phyloP scores from a whole-genome alignment of 345 rosid species.

The Fremontodendron californicum region DNA sequence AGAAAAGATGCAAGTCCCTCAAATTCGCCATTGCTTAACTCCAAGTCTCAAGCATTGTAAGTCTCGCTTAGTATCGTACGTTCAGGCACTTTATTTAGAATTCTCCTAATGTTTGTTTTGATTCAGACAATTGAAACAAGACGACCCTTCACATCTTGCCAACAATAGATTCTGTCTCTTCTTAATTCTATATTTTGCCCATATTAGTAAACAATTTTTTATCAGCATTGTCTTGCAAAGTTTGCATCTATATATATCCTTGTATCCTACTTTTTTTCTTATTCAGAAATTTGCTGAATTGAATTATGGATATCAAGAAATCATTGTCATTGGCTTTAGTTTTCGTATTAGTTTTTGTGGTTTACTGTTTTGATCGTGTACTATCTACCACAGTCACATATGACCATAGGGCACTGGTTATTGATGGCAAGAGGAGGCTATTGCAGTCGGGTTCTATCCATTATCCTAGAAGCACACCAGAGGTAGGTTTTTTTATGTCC shows the following conservation, averaged over 20 bases:
- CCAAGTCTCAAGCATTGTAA: constrained; percentile 9
- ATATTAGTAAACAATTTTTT: background rate
- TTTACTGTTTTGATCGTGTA: constrained; percentile 24
- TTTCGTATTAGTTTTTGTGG: constrained; percentile 21
- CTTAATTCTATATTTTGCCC: background rate
- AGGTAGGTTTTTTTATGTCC: constrained; percentile 29
- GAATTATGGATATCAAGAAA: constrained; percentile 22
- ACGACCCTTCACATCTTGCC: background rate
- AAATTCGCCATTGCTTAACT: background rate
- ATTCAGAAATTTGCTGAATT: background rate
- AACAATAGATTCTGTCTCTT: background rate
- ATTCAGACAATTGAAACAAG: constrained; percentile 3
- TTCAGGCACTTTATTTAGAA: background rate
- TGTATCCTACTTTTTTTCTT: background rate
- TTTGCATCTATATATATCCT: background rate
- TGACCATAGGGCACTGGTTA: constrained; percentile 55
- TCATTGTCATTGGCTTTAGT: constrained; percentile 16
- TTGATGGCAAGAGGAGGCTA: constrained; percentile 57
- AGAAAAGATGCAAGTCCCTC: background rate
- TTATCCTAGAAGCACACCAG: constrained; percentile 55
- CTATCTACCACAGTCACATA: constrained; percentile 37
- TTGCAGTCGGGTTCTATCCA: constrained; percentile 65
- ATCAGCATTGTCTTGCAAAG: constrained; percentile 21
- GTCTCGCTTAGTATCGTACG: background rate
- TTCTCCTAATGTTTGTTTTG: background rate